phyloP scores from a whole-genome alignment of 805 yeast genomes.

The Kuraishia hungarica region DNA sequence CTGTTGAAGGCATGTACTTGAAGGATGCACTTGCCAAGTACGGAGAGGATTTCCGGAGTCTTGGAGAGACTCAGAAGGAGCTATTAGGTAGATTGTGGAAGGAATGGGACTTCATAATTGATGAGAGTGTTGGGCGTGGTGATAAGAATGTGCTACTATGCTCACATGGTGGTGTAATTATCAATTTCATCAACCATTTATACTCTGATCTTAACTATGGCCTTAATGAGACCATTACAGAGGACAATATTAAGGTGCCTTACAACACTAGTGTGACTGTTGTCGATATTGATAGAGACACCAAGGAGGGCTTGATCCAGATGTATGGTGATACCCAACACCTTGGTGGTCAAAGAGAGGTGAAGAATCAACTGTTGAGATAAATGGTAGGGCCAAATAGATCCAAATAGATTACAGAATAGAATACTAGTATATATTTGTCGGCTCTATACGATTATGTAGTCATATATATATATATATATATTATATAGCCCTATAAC shows the following conservation, averaged over 20 bases:
- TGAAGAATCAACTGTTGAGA: constrained; percentile 38
- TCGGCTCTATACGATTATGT: no score
- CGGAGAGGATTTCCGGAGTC: constrained; percentile 50
- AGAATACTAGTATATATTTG: no score
- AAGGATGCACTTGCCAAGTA: constrained; percentile 52
- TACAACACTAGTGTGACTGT: constrained; percentile 70
- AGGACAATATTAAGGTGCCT: constrained; percentile 45
- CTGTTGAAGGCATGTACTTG: constrained; percentile 66
- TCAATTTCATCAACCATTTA: constrained; percentile 47
- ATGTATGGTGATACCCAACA: constrained; percentile 63
- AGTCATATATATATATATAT: no score
- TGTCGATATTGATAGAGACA: constrained; percentile 42
- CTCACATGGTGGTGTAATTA: constrained; percentile 79
- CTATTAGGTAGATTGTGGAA: constrained; percentile 39
- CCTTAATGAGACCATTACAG: constrained; percentile 28
- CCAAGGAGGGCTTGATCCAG: constrained; percentile 34
- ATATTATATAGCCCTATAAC: no score
- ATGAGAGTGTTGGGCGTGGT: constrained; percentile 23
- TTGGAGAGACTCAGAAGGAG: constrained; percentile 50
- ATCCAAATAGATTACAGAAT: no score
- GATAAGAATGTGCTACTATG: constrained; percentile 49
- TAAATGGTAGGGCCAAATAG: constrained; percentile 11
- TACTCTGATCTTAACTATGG: constrained; percentile 27
- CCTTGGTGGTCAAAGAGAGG: constrained; percentile 47
- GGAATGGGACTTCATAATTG: constrained; percentile 35